Conservation (phyloP, 768 basidiomycete species). For the Krasilnikovozyma curviuscula region DNA sequence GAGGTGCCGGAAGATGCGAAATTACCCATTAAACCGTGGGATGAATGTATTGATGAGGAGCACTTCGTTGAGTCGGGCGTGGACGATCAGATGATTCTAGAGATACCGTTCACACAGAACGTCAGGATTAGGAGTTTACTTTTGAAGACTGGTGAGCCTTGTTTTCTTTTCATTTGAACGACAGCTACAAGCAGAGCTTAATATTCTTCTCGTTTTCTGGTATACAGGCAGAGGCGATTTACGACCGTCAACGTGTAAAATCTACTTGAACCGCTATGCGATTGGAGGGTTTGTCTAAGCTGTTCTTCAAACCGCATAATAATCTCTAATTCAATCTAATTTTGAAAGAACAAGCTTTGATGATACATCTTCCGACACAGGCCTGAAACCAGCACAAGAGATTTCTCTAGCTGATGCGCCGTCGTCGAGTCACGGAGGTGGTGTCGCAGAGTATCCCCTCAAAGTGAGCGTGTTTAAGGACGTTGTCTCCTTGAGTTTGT, state of each 20-base stretch:
- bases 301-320: no score
- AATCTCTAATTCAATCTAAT: constrained; percentile 1
- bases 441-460: constrained; percentile 10
- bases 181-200: constrained; percentile 4
- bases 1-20: constrained; percentile 4
- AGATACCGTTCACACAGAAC: no score
- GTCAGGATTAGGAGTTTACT: no score
- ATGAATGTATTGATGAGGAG: constrained; percentile 3
- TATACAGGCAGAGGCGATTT: neutral
- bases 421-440: neutral
- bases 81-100: neutral
- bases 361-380: no score
- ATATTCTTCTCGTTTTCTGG: neutral
- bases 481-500: constrained; percentile 7
- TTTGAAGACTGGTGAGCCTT: no score
- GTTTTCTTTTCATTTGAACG: neutral
- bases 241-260: neutral
- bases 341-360: neutral
- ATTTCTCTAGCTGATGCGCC: constrained; percentile 2
- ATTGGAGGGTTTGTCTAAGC: no score
- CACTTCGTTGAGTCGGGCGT: constrained; percentile 1
- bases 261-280: no score
- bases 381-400: constrained; percentile 10
- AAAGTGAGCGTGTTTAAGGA: constrained; percentile 8
- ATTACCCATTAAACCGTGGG: constrained; percentile 8